Base-by-base conservation (phyloP, 129 eudicot species). In the Centella asiatica region DNA sequence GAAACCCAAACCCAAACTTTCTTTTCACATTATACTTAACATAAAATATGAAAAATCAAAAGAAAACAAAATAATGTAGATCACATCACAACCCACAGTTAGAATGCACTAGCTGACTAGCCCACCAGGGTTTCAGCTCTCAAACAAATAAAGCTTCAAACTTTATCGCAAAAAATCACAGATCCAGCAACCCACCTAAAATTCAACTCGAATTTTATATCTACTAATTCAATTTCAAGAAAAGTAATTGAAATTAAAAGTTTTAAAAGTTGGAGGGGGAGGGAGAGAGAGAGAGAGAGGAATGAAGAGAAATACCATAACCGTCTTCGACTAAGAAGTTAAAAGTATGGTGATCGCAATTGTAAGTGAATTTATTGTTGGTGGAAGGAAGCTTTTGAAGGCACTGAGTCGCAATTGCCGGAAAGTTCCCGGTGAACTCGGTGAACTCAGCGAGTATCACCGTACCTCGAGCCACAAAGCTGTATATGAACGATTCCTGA, bases 251-350 rank as follows among this genome's bases (percentile, higher is more conserved):
- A 50, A 50, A 50, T 26, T 1, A 18, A 27, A 4, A 27, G 4
- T 14, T 4, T 15, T 19, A 58, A 3, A 57, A 10, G 3, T 17
- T 42, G 18, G 34, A 57, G 47, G 34, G 25, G 34, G 33, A 13
- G 37, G 45, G 28, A 47, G 9, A 28, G 5, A 48, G 1, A 36
- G 33, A 18, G 2, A 33, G 26, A 53, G 61, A 66, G 58, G 15
- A 57, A 64, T 45, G 25, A 37, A 10, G 25, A 14, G 13, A 46
- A 42, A 64, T 77, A 88, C 96, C 87, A 26, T 84, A 88, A 24
- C 96, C 96, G 75, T 84, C 93, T 76, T 88, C 87, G 36, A 82
- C 94, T 52, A 88, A 71, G 78, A 84, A 88, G 76, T 88, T 88
- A 59, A 88, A 88, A 18, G 85, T 81, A 72, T 84, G 94, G 69